These are phyloP conservation scores for Barbarea vulgaris DNA, from an alignment of 345 rosid genomes.

Conservation along the genomic window DNA sequence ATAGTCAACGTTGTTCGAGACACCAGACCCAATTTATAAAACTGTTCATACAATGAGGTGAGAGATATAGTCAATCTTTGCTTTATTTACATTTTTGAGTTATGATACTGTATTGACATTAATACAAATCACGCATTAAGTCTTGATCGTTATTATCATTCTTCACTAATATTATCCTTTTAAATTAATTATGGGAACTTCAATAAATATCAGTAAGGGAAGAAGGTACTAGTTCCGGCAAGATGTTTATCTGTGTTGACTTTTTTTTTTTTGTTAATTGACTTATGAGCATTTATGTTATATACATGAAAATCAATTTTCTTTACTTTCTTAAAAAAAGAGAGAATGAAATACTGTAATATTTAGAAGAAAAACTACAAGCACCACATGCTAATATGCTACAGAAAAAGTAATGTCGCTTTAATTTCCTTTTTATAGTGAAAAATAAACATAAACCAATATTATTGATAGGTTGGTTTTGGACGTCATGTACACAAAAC, in stretches of 20 bases:
- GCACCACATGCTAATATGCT: neutral
- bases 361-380: neutral
- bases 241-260: neutral
- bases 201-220: neutral
- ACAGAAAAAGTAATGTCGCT: neutral
- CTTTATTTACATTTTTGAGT: neutral
- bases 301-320: neutral
- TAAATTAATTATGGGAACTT: neutral
- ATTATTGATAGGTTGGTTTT: conserved; percentile 1
- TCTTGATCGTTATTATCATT: neutral
- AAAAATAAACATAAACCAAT: neutral
- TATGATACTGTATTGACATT: neutral
- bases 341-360: neutral
- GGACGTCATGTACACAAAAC: conserved; percentile 6
- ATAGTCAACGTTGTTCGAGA: conserved; percentile 20
- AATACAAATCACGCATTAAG: neutral
- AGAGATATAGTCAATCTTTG: neutral
- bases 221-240: neutral
- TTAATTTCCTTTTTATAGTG: neutral
- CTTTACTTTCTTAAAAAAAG: neutral
- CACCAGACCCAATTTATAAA: conserved; percentile 5
- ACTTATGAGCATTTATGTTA: neutral
- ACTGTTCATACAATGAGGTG: conserved; percentile 5
- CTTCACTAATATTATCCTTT: neutral
- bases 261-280: neutral